A percentile compares a stretch with the other conserved stretches of the same genome.
These are phyloP conservation scores for Aaosphaeria arxii DNA, from an alignment of 2,329 filamentous ascomycete species.

Conservation along the genomic window DNA sequence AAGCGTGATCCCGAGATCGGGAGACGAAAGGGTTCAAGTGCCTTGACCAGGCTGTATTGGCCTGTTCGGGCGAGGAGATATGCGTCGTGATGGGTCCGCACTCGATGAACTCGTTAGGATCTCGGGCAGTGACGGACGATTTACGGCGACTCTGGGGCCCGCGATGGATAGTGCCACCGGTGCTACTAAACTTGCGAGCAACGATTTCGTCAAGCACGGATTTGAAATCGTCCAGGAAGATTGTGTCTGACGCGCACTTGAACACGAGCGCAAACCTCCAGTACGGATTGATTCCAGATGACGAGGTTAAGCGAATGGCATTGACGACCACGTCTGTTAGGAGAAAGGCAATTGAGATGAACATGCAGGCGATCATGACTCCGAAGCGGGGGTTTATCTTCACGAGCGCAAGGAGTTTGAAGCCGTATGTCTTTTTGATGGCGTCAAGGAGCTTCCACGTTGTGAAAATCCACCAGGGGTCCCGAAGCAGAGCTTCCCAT, in stretches of 20 bases:
- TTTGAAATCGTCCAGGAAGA: constrained; percentile 37
- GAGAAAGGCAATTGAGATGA: constrained; percentile 28
- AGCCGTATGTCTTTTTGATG: constrained; percentile 32
- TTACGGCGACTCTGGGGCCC: constrained; percentile 6
- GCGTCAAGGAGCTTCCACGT: constrained; percentile 29
- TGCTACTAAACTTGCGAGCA: constrained; percentile 19
- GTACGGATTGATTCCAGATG: constrained; percentile 33
- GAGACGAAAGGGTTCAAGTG: constrained; percentile 13
- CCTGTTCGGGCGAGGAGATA: constrained; percentile 5
- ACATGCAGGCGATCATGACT: constrained; percentile 33
- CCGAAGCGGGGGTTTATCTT: constrained; percentile 29
- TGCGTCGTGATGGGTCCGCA: constrained; percentile 3
- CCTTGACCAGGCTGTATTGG: constrained; percentile 7
- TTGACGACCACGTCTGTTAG: constrained; percentile 29
- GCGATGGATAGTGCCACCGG: constrained; percentile 6
- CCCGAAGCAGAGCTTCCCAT: constrained; percentile 29
- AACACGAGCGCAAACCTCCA: constrained; percentile 36
- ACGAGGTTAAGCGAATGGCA: constrained; percentile 20
- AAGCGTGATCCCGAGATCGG: background rate
- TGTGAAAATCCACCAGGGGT: constrained; percentile 38
- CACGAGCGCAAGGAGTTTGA: constrained; percentile 21
- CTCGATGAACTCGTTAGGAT: constrained; percentile 6
- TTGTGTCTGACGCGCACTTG: constrained; percentile 35
- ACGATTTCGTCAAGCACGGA: constrained; percentile 32
- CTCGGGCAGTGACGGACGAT: background rate